phyloP scores from a whole-genome alignment of 2,329 filamentous ascomycete genomes.

The Sarocladiaceae sp. region DNA sequence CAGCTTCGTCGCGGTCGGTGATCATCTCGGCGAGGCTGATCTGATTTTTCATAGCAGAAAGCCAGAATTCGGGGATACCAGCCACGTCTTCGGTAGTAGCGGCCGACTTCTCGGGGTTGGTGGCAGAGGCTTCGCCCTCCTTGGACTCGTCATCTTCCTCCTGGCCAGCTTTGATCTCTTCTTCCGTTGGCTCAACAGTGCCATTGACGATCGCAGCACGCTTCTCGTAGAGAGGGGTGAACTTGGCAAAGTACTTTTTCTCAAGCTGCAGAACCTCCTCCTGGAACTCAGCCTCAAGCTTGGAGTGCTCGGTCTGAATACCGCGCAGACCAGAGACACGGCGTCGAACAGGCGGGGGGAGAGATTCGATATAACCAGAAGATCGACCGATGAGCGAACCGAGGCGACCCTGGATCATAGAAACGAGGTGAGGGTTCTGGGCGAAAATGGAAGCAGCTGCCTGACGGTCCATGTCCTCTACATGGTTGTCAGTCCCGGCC shows the following conservation, averaged over 20 bases:
- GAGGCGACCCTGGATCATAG: conserved; percentile 97
- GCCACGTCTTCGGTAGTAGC: conserved; percentile 51
- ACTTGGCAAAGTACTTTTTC: conserved; percentile 99
- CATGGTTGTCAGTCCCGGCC: conserved; percentile 7
- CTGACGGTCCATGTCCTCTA: conserved; percentile 86
- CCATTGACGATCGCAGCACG: conserved; percentile 92
- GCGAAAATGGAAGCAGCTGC: conserved; percentile 89
- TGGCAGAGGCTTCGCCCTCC: conserved; percentile 39
- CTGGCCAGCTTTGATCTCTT: conserved; percentile 82
- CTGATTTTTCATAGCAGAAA: conserved; percentile 99
- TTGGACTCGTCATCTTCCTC: conserved; percentile 69
- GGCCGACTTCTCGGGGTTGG: conserved; percentile 50
- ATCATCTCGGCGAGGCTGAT: conserved; percentile 96
- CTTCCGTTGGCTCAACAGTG: conserved; percentile 73
- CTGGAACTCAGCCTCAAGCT: conserved; percentile 97
- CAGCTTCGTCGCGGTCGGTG: conserved; percentile 92
- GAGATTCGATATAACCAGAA: conserved; percentile 95
- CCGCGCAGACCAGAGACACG: conserved; percentile 94
- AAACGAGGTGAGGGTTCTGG: conserved; percentile 87
- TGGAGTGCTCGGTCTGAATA: conserved; percentile 97
- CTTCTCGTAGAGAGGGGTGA: conserved; percentile 94
- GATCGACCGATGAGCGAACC: conserved; percentile 88
- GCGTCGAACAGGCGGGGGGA: conserved; percentile 81
- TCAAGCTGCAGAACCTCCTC: conserved; percentile 96
- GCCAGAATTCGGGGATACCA: conserved; percentile 98